Evolutionary conservation across 306 rosid species (phyloP).

Genomic region (Glycine soja): DNA sequence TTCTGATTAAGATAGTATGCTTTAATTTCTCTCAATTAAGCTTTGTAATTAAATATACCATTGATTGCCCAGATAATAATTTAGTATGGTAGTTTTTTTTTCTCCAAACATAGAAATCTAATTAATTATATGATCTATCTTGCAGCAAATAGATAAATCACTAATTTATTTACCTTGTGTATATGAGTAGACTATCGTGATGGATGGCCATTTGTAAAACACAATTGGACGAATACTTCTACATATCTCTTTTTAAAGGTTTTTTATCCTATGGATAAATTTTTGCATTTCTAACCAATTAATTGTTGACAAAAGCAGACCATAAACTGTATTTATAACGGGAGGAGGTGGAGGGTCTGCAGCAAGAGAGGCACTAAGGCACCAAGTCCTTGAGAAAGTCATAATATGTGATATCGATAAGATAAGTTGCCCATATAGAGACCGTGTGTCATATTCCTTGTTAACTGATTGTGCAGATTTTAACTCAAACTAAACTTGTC

Average conservation of each 20-base stretch:
- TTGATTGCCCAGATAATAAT: too few relatives aligned
- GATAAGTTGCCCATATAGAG: constrained; percentile 45
- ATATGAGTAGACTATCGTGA: neutral
- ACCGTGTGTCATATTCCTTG: neutral
- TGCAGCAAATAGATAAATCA: neutral
- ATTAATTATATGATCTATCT: neutral
- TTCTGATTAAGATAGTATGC: too few relatives aligned
- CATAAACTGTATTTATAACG: constrained; percentile 66
- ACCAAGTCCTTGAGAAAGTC: constrained; percentile 62
- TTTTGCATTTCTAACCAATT: neutral
- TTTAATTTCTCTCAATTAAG: too few relatives aligned
- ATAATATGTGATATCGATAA: constrained; percentile 61
- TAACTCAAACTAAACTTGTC: neutral
- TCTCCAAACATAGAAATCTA: neutral
- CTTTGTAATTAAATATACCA: too few relatives aligned
- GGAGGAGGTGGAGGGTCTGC: constrained; percentile 86
- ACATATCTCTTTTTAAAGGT: neutral
- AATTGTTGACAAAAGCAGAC: constrained; percentile 36
- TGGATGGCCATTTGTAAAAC: constrained; percentile 2
- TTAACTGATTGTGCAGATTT: neutral
- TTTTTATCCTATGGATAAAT: neutral
- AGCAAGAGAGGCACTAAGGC: constrained; percentile 69
- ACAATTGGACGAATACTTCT: neutral
- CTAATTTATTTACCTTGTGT: neutral
- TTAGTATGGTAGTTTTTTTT: too few relatives aligned